Base-by-base conservation (phyloP, 345 rosid genomes). In the Balakata baccata region DNA sequence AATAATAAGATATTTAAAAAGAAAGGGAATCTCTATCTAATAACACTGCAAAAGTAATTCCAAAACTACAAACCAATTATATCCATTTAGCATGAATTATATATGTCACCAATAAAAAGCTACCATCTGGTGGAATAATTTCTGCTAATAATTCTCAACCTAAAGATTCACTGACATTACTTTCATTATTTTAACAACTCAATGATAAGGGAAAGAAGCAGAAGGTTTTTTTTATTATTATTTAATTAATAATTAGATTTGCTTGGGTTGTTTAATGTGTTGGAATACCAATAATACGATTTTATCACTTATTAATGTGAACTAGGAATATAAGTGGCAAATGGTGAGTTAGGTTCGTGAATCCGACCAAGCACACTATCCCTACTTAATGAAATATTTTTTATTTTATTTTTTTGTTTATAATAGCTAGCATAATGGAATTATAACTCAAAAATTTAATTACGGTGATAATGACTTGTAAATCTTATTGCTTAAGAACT, bases 301-400 rank as follows among this genome's bases (percentile, higher is more conserved):
- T 49, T 61, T 29, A 39, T 23, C 70, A 23, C 25, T 74, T 58
- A 59, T 59, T 50, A 49, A 29, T 73, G 39, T 22, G 20, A 16
- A 22, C n/a, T n/a, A 75, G 37, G 1, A 5, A 22, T 23, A n/a
- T 11, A 46, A 34, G 61, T 18, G 41, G 45, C 78, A 38, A 57
- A 37, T 47, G 57, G 47, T 58, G 38, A 23, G 34, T 68, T 13
- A 10, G 49, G 43, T n/a, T 75, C 65, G 54, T 75, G 79, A 61
- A 64, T 69, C 69, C 43, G 64, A 75, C 74, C 56, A 37, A 16
- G 60, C 78, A 59, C 78, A 69, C 79, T 75, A 53, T 38, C 56
- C 56, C 61, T 39, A 43, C 5, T 50, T 46, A 58, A 6, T 37
- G 43, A 43, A 43, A 43, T 9, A 43, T 43, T 41, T 7, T 41